A percentile compares a stretch with the other conserved stretches of the same genome.
Conservation (phyloP, 2,329 filamentous ascomycete genomes). For the Cladosporium sp. region DNA sequence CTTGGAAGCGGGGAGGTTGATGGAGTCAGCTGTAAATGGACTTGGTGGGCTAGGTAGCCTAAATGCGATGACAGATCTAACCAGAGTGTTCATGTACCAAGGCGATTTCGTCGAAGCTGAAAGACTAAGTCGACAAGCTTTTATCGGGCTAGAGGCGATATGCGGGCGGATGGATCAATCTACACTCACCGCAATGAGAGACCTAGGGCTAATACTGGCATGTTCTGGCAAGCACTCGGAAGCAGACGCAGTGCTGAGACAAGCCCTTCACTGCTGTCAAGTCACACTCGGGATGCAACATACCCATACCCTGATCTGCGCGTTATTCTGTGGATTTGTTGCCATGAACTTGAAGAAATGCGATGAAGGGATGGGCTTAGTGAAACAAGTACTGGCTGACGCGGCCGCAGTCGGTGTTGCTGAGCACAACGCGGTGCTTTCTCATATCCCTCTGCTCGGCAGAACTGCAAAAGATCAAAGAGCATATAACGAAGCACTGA, state of each 20-base stretch:
- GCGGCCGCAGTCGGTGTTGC: too few relatives aligned
- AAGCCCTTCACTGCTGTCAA: not conserved
- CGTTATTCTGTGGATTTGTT: too few relatives aligned
- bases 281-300: not conserved
- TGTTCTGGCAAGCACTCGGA: not conserved
- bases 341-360: too few relatives aligned
- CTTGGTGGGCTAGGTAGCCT: not conserved
- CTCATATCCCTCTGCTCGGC: too few relatives aligned
- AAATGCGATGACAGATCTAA: not conserved
- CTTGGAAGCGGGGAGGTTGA: not conserved
- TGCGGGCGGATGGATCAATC: not conserved
- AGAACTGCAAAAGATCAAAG: too few relatives aligned
- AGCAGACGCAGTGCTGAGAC: not conserved
- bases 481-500: too few relatives aligned
- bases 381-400: too few relatives aligned
- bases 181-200: not conserved
- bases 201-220: not conserved
- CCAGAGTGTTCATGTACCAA: not conserved
- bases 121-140: not conserved
- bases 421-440: too few relatives aligned
- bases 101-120: not conserved
- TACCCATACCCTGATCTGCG: too few relatives aligned
- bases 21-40: not conserved
- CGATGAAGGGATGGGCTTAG: too few relatives aligned
- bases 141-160: not conserved